These are phyloP conservation scores for Sugiyamaella boreocaroliniensis DNA, from an alignment of 805 yeast species.

Conservation along the genomic window DNA sequence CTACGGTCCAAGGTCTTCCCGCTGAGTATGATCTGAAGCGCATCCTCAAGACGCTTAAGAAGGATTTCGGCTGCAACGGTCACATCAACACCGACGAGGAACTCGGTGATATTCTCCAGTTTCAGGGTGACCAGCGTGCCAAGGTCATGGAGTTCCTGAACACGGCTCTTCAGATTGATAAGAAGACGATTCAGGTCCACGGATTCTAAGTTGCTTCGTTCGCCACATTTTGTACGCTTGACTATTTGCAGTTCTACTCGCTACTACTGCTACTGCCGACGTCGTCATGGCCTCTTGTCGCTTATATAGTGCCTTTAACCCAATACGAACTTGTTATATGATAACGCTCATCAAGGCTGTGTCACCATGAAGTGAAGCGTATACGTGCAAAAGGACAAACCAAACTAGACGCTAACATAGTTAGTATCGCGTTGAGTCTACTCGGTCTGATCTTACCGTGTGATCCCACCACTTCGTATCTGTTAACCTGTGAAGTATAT, in stretches of 20 bases:
- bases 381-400: too few species aligned
- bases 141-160: conserved; percentile 91
- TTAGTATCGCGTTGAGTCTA: too few species aligned
- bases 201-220: conserved; percentile 66
- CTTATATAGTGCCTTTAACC: not conserved
- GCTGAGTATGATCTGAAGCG: conserved; percentile 91
- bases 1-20: conserved; percentile 97
- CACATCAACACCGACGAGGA: conserved; percentile 95
- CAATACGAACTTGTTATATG: not conserved
- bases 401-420: too few species aligned
- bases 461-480: too few species aligned
- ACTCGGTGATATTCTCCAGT: conserved; percentile 92
- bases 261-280: too few species aligned
- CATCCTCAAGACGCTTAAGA: conserved; percentile 86
- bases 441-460: too few species aligned
- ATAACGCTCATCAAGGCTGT: too few species aligned
- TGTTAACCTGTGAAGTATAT: too few species aligned
- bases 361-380: too few species aligned
- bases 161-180: conserved; percentile 77
- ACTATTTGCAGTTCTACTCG: too few species aligned
- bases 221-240: too few species aligned
- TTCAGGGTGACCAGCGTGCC: conserved; percentile 98
- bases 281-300: not conserved
- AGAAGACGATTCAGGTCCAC: conserved; percentile 96
- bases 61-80: conserved; percentile 98